These are phyloP conservation scores for Hemileia vastatrix DNA, from an alignment of 1,284 basidiomycete species.

Conservation along the genomic window DNA sequence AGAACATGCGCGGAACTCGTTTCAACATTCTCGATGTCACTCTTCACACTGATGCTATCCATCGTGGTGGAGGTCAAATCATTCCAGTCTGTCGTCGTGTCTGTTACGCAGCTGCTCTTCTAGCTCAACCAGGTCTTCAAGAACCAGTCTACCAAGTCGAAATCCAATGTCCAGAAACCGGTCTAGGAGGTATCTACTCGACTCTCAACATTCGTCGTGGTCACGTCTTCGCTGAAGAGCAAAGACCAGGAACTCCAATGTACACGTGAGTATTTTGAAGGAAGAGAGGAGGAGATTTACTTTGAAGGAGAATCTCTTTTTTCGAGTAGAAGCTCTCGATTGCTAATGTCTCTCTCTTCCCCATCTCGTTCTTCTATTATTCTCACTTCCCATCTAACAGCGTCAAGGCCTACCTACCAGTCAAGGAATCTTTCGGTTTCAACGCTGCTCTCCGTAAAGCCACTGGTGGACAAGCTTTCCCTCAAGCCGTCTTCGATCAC, in stretches of 20 bases:
- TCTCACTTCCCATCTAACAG: neutral
- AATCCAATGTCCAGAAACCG: constrained; percentile 45
- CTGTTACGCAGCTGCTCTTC: constrained; percentile 43
- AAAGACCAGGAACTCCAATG: constrained; percentile 44
- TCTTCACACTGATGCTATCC: constrained; percentile 45
- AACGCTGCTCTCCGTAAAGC: constrained; percentile 43
- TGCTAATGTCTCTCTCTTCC: neutral
- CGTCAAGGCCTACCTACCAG: constrained; percentile 45
- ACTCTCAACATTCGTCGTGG: constrained; percentile 44
- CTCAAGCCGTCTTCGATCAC: constrained; percentile 44
- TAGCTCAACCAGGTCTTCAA: constrained; percentile 42
- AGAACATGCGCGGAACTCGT: constrained; percentile 42
- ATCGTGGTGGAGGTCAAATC: constrained; percentile 45
- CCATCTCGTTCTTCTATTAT: neutral
- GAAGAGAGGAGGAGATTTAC: neutral
- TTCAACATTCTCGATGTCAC: constrained; percentile 45
- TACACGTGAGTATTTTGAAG: too few relatives aligned
- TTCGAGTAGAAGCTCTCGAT: neutral
- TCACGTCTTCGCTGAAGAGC: constrained; percentile 44
- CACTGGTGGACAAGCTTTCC: constrained; percentile 44
- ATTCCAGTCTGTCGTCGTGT: constrained; percentile 44
- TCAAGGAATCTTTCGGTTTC: constrained; percentile 45
- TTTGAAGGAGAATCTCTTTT: neutral
- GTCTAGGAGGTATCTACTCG: constrained; percentile 45
- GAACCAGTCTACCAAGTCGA: constrained; percentile 45